Base-by-base conservation (phyloP, 306 rosid species). In the Cicer yamashitae region DNA sequence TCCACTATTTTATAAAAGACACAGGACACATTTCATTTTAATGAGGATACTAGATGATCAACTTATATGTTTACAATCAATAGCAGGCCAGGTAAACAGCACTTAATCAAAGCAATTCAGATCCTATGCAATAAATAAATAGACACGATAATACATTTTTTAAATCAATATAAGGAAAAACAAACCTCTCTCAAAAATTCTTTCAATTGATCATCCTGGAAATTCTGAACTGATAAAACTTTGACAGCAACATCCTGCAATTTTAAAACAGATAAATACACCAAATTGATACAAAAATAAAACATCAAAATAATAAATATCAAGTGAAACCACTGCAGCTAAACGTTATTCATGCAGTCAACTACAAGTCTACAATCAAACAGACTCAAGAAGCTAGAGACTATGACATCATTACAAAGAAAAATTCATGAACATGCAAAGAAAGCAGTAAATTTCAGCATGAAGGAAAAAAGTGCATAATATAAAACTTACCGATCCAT, bases 231-330 rank as follows among this genome's bases (percentile, higher is more conserved):
- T 39, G 91, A 72, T 70, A 94, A 74, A 80, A 94, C 96, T 82
- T 94, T 94, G 75, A 94, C 99, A 38, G 99, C 99, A 71, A 94
- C 97, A 76, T 94, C 99, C 99, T 94, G 87, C 75, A 81, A 63
- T 70, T 69, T 53, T 53, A 20, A 46, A 62, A 14, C 1, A 37
- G 17, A 43, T 46, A 60, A 41, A 62, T 39, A 40, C 66, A 74
- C 64, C 60, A 62, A n/a, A 37, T 51, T 7, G 38, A 22, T 15
- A 18, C 10, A 17, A 30, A 37, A 7, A 44, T 44, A 22, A 52
- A 14, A 45, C 37, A 51, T 67, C 63, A n/a, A 52, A 60, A 11
- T 67, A 52, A 30, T 37, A 76, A 48, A 25, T 37, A 44, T 75
- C 74, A 48, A 60, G 18, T 67, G 37, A 30, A 20, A 43, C n/a